These are phyloP conservation scores for Suillus hirtellus DNA, from an alignment of 768 basidiomycete genomes.

Conservation along the genomic window DNA sequence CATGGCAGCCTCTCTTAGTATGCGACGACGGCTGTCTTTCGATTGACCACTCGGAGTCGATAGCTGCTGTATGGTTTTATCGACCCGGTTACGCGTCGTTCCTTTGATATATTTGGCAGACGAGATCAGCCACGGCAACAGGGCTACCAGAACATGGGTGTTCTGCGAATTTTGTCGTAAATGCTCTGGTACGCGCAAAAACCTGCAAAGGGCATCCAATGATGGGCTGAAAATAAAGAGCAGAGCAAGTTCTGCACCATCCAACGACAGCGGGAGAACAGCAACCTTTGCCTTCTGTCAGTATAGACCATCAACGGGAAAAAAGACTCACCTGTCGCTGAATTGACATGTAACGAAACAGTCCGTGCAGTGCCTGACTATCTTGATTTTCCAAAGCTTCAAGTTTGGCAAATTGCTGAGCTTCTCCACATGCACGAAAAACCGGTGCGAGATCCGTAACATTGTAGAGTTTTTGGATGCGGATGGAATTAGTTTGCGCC, in stretches of 20 bases:
- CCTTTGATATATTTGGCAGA: constrained; percentile 9
- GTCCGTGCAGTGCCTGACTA: constrained; percentile 36
- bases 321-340: constrained; percentile 44
- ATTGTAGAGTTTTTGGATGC: constrained; percentile 49
- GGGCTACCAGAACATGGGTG: constrained; percentile 24
- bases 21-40: constrained; percentile 3
- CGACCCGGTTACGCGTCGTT: constrained; percentile 21
- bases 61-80: constrained; percentile 12
- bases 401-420: constrained; percentile 56
- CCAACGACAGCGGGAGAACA: constrained; percentile 47
- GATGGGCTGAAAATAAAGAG: constrained; percentile 55
- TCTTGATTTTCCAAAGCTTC: constrained; percentile 43
- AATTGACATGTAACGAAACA: constrained; percentile 48
- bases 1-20: constrained; percentile 19
- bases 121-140: constrained; percentile 28
- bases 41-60: neutral
- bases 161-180: constrained; percentile 16
- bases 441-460: constrained; percentile 47
- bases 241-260: constrained; percentile 48
- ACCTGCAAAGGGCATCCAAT: constrained; percentile 34
- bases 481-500: constrained; percentile 40
- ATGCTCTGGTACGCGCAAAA: constrained; percentile 43
- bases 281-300: constrained; percentile 42
- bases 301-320: constrained; percentile 10
- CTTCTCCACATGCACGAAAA: constrained; percentile 47